These are phyloP conservation scores for Metschnikowia baotianmanensis DNA, from an alignment of 805 yeast species.

Conservation along the genomic window DNA sequence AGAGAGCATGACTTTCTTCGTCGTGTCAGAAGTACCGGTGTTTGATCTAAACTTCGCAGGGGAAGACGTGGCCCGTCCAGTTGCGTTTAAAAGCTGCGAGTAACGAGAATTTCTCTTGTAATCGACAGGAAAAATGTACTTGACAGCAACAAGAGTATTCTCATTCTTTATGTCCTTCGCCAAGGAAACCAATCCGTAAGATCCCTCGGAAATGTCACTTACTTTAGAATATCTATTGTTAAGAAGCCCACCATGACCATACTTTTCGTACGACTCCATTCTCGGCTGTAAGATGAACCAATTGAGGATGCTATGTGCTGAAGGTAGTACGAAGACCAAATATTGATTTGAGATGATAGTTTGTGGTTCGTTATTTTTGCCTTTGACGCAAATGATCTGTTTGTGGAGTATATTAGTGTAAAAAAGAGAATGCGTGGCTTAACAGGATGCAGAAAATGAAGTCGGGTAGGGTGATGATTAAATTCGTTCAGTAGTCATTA, in stretches of 20 bases:
- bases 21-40: slow-evolving; percentile 10
- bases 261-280: slow-evolving; percentile 41
- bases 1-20: slow-evolving; percentile 28
- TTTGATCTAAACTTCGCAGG: slow-evolving; percentile 34
- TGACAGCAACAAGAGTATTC: slow-evolving; percentile 70
- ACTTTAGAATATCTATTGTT: slow-evolving; percentile 64
- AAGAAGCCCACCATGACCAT: slow-evolving; percentile 46
- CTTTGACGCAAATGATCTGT: background rate
- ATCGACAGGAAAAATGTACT: slow-evolving; percentile 68
- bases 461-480: slow-evolving; percentile 2
- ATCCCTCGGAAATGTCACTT: slow-evolving; percentile 82
- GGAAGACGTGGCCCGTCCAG: slow-evolving; percentile 32
- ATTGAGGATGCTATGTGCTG: too few species aligned
- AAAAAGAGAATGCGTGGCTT: slow-evolving; percentile 1
- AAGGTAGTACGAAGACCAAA: too few species aligned
- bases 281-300: background rate
- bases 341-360: too few species aligned
- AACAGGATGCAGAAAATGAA: slow-evolving; percentile 2
- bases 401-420: background rate
- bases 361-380: too few species aligned
- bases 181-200: slow-evolving; percentile 87
- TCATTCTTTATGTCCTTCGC: slow-evolving; percentile 63
- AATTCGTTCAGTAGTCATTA: slow-evolving; percentile 11
- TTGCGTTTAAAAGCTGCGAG: slow-evolving; percentile 15
- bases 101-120: slow-evolving; percentile 28